phyloP scores from a whole-genome alignment of 495 filamentous ascomycete species.

The Xanthoparmelia taractica region DNA sequence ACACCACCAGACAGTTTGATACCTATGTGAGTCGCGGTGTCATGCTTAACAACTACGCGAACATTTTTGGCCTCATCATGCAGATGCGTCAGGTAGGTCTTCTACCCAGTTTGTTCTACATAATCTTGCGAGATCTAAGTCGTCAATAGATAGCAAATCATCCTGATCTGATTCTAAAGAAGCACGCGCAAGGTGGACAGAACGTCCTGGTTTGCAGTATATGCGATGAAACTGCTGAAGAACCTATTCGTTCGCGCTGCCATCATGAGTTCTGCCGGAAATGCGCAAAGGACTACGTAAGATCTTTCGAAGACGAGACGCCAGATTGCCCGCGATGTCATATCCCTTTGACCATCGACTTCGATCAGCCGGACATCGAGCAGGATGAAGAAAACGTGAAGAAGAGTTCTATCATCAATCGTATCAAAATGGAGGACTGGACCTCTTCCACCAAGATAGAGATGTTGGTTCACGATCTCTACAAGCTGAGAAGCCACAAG shows the following conservation, averaged over 20 bases:
- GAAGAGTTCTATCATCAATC: slow-evolving; percentile 92
- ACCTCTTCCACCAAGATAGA: slow-evolving; percentile 97
- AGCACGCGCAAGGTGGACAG: slow-evolving; percentile 73
- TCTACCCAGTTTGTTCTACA: background rate
- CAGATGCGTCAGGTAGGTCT: slow-evolving; percentile 78
- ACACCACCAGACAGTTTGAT: slow-evolving; percentile 77
- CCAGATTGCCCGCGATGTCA: slow-evolving; percentile 91
- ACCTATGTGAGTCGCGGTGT: slow-evolving; percentile 93
- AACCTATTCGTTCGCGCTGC: slow-evolving; percentile 84
- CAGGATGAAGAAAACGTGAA: slow-evolving; percentile 76
- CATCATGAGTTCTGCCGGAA: slow-evolving; percentile 91
- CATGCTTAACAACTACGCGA: slow-evolving; percentile 93
- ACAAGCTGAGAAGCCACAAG: slow-evolving; percentile 79
- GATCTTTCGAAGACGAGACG: slow-evolving; percentile 49
- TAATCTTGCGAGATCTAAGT: background rate
- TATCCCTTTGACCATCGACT: slow-evolving; percentile 78
- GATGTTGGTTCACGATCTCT: slow-evolving; percentile 85
- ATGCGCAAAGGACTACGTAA: slow-evolving; percentile 78
- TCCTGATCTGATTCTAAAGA: slow-evolving; percentile 87
- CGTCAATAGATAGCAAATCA: slow-evolving; percentile 57
- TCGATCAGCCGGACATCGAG: slow-evolving; percentile 88
- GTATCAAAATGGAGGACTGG: slow-evolving; percentile 96
- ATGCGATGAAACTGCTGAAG: slow-evolving; percentile 91
- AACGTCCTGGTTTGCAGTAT: slow-evolving; percentile 87
- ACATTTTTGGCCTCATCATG: slow-evolving; percentile 48